phyloP scores from a whole-genome alignment of 1,284 basidiomycete genomes.

The Austroboletus novae-zelandiae region DNA sequence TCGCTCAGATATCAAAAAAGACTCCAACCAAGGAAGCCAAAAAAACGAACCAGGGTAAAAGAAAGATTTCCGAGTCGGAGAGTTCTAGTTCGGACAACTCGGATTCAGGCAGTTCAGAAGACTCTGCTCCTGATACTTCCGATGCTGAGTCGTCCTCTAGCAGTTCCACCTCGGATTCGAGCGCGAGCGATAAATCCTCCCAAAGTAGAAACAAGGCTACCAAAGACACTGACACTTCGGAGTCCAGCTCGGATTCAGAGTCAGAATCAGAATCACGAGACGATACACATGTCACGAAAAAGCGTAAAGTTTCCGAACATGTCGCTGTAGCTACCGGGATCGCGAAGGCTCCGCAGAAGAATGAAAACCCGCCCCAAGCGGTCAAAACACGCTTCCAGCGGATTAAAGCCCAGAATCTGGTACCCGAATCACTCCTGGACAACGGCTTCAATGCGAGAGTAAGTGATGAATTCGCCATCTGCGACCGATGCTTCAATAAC shows the following conservation, averaged over 20 bases:
- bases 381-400: conserved; percentile 73
- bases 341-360: conserved; percentile 15
- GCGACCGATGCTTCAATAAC: neutral
- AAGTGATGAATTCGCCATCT: conserved; percentile 24
- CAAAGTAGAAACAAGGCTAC: neutral
- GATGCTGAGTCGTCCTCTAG: conserved; percentile 16
- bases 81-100: conserved; percentile 18
- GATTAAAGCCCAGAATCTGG: conserved; percentile 71
- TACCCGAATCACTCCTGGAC: conserved; percentile 63
- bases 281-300: conserved; percentile 47
- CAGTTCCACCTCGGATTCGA: conserved; percentile 15
- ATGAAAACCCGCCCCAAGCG: conserved; percentile 40
- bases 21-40: neutral
- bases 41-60: conserved; percentile 12
- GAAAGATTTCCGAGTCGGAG: conserved; percentile 29
- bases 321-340: conserved; percentile 37
- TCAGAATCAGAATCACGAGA: conserved; percentile 2
- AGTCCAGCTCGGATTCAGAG: conserved; percentile 24
- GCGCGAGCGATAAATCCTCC: conserved; percentile 1
- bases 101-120: conserved; percentile 4
- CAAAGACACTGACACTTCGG: conserved; percentile 14
- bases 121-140: conserved; percentile 12
- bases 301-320: conserved; percentile 50
- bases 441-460: conserved; percentile 87
- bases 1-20: neutral